Base-by-base conservation (phyloP, 768 basidiomycete genomes). In the Kwoniella heveanensis region DNA sequence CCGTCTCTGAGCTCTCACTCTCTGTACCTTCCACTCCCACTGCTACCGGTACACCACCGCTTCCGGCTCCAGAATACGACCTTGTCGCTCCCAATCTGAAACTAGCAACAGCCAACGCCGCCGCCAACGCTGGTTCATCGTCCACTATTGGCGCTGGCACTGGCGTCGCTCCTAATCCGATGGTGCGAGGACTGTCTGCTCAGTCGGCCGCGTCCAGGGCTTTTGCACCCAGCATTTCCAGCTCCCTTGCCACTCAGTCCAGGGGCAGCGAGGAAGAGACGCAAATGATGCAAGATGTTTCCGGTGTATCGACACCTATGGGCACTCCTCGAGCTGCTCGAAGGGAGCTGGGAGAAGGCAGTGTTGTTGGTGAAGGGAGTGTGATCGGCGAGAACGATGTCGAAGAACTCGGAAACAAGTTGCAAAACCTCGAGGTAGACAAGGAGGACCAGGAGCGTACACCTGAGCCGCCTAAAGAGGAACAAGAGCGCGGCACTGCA, bases 231-330 rank as follows among this genome's bases (percentile, higher is more conserved):
- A 60, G 57, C 22, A 53, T 68, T 26, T 65, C 62, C 10, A 65
- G 63, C 19, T 61, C 63, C 1, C 55, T 64, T 6, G 55, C 56
- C 6, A 39, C 58, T 1, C 58, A 64, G 26, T 66, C 67, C 10
- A 51, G 60, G 15, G 70, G 64, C 1, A 64, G 61, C 29, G 71
- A 68, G 29, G 66, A 72, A 26, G 53, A 65, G 29, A 39, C 39
- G 9, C 53, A 67, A 60, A 71, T 71, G 70, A 70, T 69, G 69
- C 55, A 64, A 24, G 75, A 72, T 57, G 75, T 77, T 0, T 68
- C 65, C 27, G 75, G 73, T 2, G 68, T 77, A 6, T 70, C 67
- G 8, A 77, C 75, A 10, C 75, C 75, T 1, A 69, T 59, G 19
- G 70, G 72, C 1, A 77, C 75, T 7, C 75, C 75, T 12, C 62